Conservation (phyloP, 2,329 filamentous ascomycete species). For the Hypoxylon sp. region DNA sequence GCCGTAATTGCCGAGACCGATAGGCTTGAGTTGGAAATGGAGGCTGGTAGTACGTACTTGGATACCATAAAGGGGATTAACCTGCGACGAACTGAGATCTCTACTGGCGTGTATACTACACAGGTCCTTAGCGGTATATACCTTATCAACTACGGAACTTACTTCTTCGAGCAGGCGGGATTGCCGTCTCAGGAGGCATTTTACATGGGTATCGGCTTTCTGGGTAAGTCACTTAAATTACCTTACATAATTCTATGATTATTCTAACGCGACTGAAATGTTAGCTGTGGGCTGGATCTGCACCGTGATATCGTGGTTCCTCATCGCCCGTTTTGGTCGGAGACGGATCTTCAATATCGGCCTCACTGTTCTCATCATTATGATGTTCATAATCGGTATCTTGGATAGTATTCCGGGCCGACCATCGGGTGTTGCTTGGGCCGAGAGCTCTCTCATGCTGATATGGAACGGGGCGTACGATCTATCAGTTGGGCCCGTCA, state of each 20-base stretch:
- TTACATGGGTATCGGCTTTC: conserved; percentile 68
- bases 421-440: conserved; percentile 60
- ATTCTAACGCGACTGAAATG: conserved; percentile 27
- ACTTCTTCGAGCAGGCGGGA: conserved; percentile 72
- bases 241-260: neutral
- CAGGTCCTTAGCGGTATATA: conserved; percentile 76
- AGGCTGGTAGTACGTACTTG: conserved; percentile 63
- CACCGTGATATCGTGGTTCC: conserved; percentile 68
- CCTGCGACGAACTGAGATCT: conserved; percentile 68
- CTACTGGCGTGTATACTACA: conserved; percentile 73
- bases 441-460: conserved; percentile 65
- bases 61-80: conserved; percentile 67
- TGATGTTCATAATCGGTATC: conserved; percentile 65
- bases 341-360: conserved; percentile 66
- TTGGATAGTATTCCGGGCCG: conserved; percentile 62
- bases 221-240: conserved; percentile 52
- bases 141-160: conserved; percentile 75
- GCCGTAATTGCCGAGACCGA: conserved; percentile 72
- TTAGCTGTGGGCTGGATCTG: conserved; percentile 65
- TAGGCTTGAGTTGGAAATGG: conserved; percentile 66
- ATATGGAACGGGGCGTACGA: conserved; percentile 68
- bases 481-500: conserved; percentile 64
- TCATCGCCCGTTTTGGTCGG: conserved; percentile 65
- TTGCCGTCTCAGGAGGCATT: conserved; percentile 65
- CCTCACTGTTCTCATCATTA: conserved; percentile 59